Evolutionary conservation across 2,329 filamentous ascomycete genomes (phyloP).

Genomic region (Aspergillus tamarii): DNA sequence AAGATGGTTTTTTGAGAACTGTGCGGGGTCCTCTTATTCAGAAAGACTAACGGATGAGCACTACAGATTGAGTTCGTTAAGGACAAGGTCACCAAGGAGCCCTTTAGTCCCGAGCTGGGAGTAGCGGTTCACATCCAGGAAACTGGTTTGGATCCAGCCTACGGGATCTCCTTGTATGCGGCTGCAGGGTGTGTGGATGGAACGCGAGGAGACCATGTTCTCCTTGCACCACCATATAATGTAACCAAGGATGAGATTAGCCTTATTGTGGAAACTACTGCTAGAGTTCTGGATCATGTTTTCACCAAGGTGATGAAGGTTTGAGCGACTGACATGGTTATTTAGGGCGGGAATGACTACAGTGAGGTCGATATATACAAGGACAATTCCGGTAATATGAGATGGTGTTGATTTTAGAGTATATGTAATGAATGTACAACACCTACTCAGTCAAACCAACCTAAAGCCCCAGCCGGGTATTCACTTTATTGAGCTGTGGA

Average conservation of each 20-base stretch:
- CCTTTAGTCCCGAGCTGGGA: constrained; percentile 51
- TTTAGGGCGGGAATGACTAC: no score
- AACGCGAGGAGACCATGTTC: constrained; percentile 67
- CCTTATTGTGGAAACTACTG: constrained; percentile 56
- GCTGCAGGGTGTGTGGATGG: constrained; percentile 65
- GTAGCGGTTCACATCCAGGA: constrained; percentile 57
- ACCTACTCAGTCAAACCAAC: background rate
- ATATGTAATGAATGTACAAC: background rate
- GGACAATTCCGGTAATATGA: background rate
- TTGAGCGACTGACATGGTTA: background rate
- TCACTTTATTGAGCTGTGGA: constrained; percentile 1
- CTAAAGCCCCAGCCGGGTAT: background rate
- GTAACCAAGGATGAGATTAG: constrained; percentile 61
- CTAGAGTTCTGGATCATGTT: constrained; percentile 56
- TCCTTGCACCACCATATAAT: constrained; percentile 71
- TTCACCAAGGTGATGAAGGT: constrained; percentile 35
- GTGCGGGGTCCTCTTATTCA: background rate
- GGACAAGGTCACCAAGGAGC: constrained; percentile 57
- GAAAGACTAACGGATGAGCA: background rate
- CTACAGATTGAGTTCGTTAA: constrained; percentile 59
- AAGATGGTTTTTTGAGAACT: background rate
- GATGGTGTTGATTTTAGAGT: background rate
- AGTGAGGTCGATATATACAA: background rate
- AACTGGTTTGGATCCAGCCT: constrained; percentile 46
- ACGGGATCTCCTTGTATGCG: constrained; percentile 65